phyloP scores from a whole-genome alignment of 306 rosid species.

The Lathyrus oleraceus region DNA sequence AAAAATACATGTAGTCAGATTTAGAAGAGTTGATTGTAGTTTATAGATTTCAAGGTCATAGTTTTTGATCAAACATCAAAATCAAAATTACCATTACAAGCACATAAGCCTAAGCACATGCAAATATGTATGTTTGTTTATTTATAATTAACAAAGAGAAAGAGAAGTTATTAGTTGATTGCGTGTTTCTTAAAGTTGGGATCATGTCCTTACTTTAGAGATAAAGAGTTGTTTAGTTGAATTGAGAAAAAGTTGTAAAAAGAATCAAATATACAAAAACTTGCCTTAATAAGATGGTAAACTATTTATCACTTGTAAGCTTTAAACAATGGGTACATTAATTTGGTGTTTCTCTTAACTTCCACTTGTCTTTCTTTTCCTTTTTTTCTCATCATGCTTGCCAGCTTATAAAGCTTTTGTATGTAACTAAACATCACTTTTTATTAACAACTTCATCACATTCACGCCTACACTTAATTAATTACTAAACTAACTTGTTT shows the following conservation, averaged over 20 bases:
- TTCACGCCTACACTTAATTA: not conserved
- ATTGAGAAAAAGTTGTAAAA: conserved; percentile 31
- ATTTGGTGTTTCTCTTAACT: conserved; percentile 30
- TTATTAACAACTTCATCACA: conserved; percentile 19
- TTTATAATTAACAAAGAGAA: conserved; percentile 24
- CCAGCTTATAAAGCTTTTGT: conserved; percentile 25
- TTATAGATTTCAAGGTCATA: not conserved
- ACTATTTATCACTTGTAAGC: conserved; percentile 35
- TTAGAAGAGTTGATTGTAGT: not conserved
- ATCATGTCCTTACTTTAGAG: conserved; percentile 40
- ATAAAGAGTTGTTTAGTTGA: conserved; percentile 35
- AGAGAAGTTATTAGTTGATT: conserved; percentile 10
- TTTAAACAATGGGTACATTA: conserved; percentile 28
- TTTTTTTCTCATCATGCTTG: conserved; percentile 30
- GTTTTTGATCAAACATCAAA: conserved; percentile 5
- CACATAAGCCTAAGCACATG: conserved; percentile 41
- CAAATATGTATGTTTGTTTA: conserved; percentile 23
- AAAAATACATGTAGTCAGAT: not conserved
- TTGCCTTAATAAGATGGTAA: conserved; percentile 25
- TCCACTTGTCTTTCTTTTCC: conserved; percentile 32
- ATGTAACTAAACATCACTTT: conserved; percentile 5
- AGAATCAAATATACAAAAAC: conserved; percentile 34
- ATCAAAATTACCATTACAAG: conserved; percentile 7
- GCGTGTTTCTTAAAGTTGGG: conserved; percentile 50
- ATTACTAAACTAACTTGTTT: no score